Base-by-base conservation (phyloP, 108 stramenopile species). In the Cyclotella atomus region DNA sequence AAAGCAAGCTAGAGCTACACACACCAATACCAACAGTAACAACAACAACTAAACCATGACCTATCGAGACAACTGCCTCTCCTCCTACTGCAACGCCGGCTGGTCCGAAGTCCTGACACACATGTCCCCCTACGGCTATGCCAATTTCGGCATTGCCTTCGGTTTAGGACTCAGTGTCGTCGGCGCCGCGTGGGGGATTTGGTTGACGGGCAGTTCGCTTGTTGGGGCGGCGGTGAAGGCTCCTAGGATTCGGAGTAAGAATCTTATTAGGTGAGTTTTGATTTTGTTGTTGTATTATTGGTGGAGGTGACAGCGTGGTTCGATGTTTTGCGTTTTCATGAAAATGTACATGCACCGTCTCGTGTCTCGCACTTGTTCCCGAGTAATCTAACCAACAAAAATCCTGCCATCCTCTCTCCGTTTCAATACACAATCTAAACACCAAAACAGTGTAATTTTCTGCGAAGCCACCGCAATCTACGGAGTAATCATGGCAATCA, bases 391-490 rank as follows among this genome's bases (percentile, higher is more conserved):
- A n/a, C n/a, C n/a, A n/a, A n/a, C n/a, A n/a, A n/a, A n/a, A n/a
- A n/a, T n/a, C n/a, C n/a, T n/a, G n/a, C n/a, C n/a, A n/a, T n/a
- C n/a, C n/a, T n/a, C n/a, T n/a, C n/a, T n/a, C n/a, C n/a, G n/a
- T n/a, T n/a, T n/a, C n/a, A n/a, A n/a, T n/a, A n/a, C n/a, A n/a
- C n/a, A n/a, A n/a, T n/a, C n/a, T n/a, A n/a, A n/a, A n/a, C n/a
- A n/a, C n/a, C n/a, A n/a, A n/a, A n/a, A 33, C 79, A 94, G 95
- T 74, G 97, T 99, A 38, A 99, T 99, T 88, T 99, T 99, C 86
- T 99, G 99, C 81, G 99, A 99, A 76, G 99, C 99, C 16, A 98
- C 98, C 14, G 99, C 99, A 33, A 99, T 99, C 62, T 99, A 98
- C 81, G 99, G 99, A 29, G 97, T 99, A 45, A 99, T 99, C 68